Evolutionary conservation across 2,329 filamentous ascomycete species (phyloP).

Genomic region (Pseudogymnoascus sp.): DNA sequence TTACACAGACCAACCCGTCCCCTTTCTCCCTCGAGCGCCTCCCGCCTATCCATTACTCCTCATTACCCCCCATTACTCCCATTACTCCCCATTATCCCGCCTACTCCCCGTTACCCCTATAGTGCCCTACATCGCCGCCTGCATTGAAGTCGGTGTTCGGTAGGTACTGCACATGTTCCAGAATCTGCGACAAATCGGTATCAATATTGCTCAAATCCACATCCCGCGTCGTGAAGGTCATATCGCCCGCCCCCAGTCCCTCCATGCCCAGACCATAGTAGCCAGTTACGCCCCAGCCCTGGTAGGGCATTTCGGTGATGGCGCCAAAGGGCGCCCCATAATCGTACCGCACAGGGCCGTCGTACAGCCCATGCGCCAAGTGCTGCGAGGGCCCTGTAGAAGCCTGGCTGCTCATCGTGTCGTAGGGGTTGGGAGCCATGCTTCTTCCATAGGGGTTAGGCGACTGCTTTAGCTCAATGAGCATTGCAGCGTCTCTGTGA

Average conservation of each 20-base stretch:
- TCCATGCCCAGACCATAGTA: not conserved
- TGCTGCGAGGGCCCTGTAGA: not conserved
- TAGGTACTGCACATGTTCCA: not conserved
- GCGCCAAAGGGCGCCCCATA: not conserved
- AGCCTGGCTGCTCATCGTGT: not conserved
- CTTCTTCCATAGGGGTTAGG: slow-evolving; percentile 30
- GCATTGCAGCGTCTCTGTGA: slow-evolving; percentile 40
- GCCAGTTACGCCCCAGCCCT: not conserved
- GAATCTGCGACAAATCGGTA: not conserved
- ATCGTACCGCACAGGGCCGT: not conserved
- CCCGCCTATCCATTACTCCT: not conserved
- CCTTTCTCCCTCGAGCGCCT: not conserved
- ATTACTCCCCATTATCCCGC: not conserved
- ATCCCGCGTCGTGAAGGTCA: slow-evolving; percentile 9
- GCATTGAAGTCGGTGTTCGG: slow-evolving; percentile 4
- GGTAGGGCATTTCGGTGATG: slow-evolving; percentile 5
- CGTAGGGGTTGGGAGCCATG: slow-evolving; percentile 2
- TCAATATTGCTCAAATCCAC: slow-evolving; percentile 2
- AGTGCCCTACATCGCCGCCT: not conserved
- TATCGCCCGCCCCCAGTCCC: not conserved
- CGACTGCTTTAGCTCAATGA: slow-evolving; percentile 43
- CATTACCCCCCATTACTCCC: not conserved
- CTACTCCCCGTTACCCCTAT: not conserved
- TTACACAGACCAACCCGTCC: not conserved
- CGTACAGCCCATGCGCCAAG: not conserved